Base-by-base conservation (phyloP, 1,284 basidiomycete species). In the Trichosporon asahii region DNA sequence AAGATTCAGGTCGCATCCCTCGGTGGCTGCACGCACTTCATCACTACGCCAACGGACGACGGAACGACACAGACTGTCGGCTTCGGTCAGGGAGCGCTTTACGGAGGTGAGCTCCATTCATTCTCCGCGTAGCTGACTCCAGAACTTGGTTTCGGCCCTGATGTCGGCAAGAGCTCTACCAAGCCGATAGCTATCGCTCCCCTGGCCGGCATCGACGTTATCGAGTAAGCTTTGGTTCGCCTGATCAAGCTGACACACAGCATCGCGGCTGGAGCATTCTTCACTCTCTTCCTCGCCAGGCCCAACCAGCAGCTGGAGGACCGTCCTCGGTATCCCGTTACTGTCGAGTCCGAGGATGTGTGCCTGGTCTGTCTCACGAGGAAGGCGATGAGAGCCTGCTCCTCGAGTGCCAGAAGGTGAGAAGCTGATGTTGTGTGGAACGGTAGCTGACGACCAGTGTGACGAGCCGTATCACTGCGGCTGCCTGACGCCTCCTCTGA, bases 11-110 rank as follows among this genome's bases (percentile, higher is more conserved):
- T 87, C 15, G 89, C 88, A 0, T 86, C 88, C 12, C 90, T 90
- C 60, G 95, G 95, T 25, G 94, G 94, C 18, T 92, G 94, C n/a
- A 95, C 94, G 0, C 91, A 95, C 77, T 95, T 93, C 85, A 87
- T 90, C 21, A 86, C 91, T 18, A 89, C 90, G 0, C 87, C 88
- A 1, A 89, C 91, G 49, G 84, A 85, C 35, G 49, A 25, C 55
- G 89, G 87, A 7, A 84, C 85, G 18, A 66, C 31, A 88, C 0
- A 92, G 94, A 73, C 69, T 8, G 70, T 46, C 33, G 65, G 65
- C n/a, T 74, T 68, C 64, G 71, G 73, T 12, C 67, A 70, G 64
- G 71, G 73, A 8, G 68, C 70, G 15, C 49, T 66, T 27, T 68
- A 72, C 27, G 70, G 72, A 46, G 69, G 69, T 70, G 46, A 40